Evolutionary conservation across 2,329 filamentous ascomycete genomes (phyloP), one percentile per base, ranked within the genome.

Genomic region (Aspergillus sp.): DNA sequence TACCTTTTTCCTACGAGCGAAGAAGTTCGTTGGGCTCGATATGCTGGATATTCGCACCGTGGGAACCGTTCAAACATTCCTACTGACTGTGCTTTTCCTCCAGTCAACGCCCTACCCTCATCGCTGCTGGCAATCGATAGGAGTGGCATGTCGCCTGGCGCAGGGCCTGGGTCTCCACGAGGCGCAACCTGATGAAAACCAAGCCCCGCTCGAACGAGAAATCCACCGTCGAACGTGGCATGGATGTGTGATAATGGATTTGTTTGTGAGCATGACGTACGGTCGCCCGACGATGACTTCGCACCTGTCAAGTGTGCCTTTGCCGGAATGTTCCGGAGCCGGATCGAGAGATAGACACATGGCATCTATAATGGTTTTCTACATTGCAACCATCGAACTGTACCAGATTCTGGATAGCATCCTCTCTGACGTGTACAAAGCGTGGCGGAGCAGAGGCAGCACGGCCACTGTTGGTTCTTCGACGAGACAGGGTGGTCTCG

Each of bases 41-140:
- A 36, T 78, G 3, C 54, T 78, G 1, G 65, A 69, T 14, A 67
- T 73, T 29, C 64, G 67, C 23, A 72, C 68, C 4, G 58, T 76
- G 3, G 71, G 68, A 0, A 68, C 75, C 1, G 72, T 78, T 3
- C 75, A 79, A 50, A 61, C 68, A 0, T 58, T 78, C 6, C 57
- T 79, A 4, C 53, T 78, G 1, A 61, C 74, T 13, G 66, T 73
- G 0, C 58, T 77, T 0, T 65, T 69, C 17, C 61, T 78, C 3
- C 74, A 77, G 42, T 71, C 72, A 41, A 76, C 75, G 1, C 67
- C 70, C 0, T 74, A 73, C 47, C 69, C 73, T 0, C 69, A 65
- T 19, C 64, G 71, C 7, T 77, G 74, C 53, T 78, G 75, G 74
- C 74, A 76, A 44, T 61, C 70, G 0, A 68, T 76, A 4, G 76